phyloP scores from a whole-genome alignment of 129 eudicot species.

The Artemisia annua region DNA sequence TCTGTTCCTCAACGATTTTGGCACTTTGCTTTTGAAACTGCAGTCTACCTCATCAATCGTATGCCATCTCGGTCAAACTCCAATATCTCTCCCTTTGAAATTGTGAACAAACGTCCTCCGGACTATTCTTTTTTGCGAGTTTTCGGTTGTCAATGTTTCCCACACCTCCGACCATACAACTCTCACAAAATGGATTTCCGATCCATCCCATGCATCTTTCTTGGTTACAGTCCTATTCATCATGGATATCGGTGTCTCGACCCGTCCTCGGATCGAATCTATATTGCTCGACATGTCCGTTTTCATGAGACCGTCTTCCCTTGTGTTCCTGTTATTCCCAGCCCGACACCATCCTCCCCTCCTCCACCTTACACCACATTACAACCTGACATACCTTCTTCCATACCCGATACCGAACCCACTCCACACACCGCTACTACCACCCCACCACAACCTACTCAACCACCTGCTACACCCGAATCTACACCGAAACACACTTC shows the following conservation, averaged over 20 bases:
- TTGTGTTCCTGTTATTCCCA: too few species aligned
- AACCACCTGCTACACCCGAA: too few species aligned
- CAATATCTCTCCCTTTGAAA: not conserved
- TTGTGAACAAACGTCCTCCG: not conserved
- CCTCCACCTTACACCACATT: not conserved
- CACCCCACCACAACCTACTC: too few species aligned
- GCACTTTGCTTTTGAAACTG: too few species aligned
- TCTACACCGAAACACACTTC: too few species aligned
- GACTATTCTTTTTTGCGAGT: not conserved
- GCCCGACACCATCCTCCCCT: not conserved
- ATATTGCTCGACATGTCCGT: not conserved
- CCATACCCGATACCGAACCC: too few species aligned
- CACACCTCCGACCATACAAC: not conserved
- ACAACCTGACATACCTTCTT: not conserved
- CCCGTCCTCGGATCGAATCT: not conserved
- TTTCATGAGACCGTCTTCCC: not conserved
- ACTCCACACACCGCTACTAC: too few species aligned
- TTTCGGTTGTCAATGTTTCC: not conserved
- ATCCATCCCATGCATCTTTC: not conserved
- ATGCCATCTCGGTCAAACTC: not conserved
- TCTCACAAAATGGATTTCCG: not conserved
- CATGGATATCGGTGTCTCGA: constrained; percentile 1
- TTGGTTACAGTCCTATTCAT: not conserved
- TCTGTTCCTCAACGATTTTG: too few species aligned
- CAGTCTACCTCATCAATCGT: too few species aligned